Conservation (phyloP, 2,329 filamentous ascomycete genomes). For the Botryotinia globosa region DNA sequence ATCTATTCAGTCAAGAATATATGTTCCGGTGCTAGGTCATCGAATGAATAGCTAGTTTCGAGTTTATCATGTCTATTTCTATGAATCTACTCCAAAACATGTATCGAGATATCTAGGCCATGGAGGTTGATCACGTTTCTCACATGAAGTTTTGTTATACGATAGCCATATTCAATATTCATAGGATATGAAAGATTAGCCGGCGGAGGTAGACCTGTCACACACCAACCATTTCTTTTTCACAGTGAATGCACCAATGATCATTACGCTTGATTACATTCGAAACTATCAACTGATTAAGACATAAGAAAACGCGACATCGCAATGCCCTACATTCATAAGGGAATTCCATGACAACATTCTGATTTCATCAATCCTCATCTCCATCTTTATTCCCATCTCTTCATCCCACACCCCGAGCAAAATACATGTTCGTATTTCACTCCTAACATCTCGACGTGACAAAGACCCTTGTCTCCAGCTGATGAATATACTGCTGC, state of each 20-base stretch:
- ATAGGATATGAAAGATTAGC: too few species aligned
- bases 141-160: rapidly evolving
- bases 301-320: not conserved
- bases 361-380: not conserved
- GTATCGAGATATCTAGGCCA: not conserved
- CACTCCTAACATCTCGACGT: not conserved
- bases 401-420: not conserved
- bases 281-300: not conserved
- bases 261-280: not conserved
- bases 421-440: not conserved
- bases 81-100: not conserved
- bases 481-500: slow-evolving; percentile 1
- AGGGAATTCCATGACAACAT: not conserved
- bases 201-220: not conserved
- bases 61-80: not conserved
- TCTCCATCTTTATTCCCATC: not conserved
- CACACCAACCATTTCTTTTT: too few species aligned
- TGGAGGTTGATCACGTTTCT: rapidly evolving
- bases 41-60: not conserved
- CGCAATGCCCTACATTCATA: not conserved
- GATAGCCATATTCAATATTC: too few species aligned
- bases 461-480: not conserved
- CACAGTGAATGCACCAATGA: not conserved
- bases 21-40: too few species aligned
- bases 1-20: too few species aligned